These are phyloP conservation scores for Lactarius vividus DNA, from an alignment of 768 basidiomycete species.

Conservation along the genomic window DNA sequence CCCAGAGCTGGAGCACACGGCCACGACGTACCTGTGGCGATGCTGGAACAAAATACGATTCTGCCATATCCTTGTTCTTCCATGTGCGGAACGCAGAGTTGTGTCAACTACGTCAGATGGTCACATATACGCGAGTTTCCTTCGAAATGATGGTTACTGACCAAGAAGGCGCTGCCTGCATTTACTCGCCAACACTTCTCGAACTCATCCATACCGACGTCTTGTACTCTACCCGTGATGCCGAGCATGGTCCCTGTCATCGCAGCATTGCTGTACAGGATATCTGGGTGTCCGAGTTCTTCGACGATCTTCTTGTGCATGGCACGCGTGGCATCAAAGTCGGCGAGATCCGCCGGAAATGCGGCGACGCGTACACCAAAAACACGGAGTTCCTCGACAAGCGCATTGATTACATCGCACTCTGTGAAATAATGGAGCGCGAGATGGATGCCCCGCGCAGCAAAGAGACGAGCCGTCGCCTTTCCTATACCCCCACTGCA, in stretches of 20 bases:
- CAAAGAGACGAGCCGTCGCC: slow-evolving; percentile 48
- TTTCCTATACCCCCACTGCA: slow-evolving; percentile 52
- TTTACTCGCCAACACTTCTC: slow-evolving; percentile 49
- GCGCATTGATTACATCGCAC: slow-evolving; percentile 37
- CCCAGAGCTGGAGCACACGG: not conserved
- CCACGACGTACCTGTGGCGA: slow-evolving; percentile 42
- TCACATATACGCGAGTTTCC: not conserved
- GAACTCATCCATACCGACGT: slow-evolving; percentile 44
- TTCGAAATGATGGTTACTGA: slow-evolving; percentile 29
- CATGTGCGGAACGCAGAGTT: slow-evolving; percentile 52
- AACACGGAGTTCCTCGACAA: slow-evolving; percentile 39
- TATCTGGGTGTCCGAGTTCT: slow-evolving; percentile 47
- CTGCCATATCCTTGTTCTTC: slow-evolving; percentile 47
- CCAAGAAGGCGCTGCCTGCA: slow-evolving; percentile 46
- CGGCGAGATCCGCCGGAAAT: slow-evolving; percentile 48
- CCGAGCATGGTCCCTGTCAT: slow-evolving; percentile 43
- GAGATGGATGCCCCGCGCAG: slow-evolving; percentile 35
- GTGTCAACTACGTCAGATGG: slow-evolving; percentile 41
- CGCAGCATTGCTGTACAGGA: slow-evolving; percentile 53
- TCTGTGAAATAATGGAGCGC: slow-evolving; percentile 52
- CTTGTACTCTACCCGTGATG: slow-evolving; percentile 45
- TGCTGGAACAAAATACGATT: slow-evolving; percentile 52
- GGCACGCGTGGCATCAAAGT: slow-evolving; percentile 45
- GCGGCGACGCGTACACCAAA: slow-evolving; percentile 41
- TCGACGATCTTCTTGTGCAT: slow-evolving; percentile 44